phyloP scores from a whole-genome alignment of 805 yeast genomes.

The Hanseniaspora mollemarum region DNA sequence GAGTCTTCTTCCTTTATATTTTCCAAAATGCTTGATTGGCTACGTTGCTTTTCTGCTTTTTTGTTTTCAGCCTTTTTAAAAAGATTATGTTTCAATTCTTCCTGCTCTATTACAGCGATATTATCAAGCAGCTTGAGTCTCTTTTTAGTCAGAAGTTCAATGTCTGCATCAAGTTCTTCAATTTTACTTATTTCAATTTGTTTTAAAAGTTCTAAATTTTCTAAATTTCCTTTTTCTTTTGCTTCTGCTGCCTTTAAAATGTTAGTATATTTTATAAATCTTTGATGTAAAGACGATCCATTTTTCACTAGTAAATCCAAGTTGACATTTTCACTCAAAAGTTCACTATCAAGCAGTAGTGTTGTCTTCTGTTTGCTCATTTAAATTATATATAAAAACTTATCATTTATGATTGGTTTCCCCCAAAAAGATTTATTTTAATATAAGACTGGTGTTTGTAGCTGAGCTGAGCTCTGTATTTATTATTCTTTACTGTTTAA shows the following conservation, averaged over 20 bases:
- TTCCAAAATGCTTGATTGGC: constrained; percentile 16
- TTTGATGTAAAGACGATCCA: not conserved
- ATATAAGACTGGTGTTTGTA: too few species aligned
- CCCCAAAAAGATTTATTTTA: too few species aligned
- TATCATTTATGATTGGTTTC: too few species aligned
- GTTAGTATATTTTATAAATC: constrained; percentile 32
- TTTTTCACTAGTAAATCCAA: not conserved
- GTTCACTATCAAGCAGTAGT: not conserved
- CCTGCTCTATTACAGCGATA: constrained; percentile 49
- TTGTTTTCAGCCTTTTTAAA: constrained; percentile 34
- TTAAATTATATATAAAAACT: too few species aligned
- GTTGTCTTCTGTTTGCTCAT: not conserved
- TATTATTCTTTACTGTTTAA: too few species aligned
- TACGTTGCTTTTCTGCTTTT: constrained; percentile 20
- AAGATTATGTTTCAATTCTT: constrained; percentile 41
- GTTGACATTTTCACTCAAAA: not conserved
- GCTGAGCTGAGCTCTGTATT: too few species aligned
- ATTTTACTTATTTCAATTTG: constrained; percentile 55
- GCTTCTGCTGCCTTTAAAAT: constrained; percentile 32
- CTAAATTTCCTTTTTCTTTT: constrained; percentile 37
- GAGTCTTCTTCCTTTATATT: constrained; percentile 11
- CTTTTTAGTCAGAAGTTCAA: constrained; percentile 40
- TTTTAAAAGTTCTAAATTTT: constrained; percentile 50
- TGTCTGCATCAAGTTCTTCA: constrained; percentile 48
- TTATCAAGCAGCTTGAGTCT: constrained; percentile 47